These are phyloP conservation scores for Suillus alpinus DNA, from an alignment of 768 basidiomycete species.

Conservation along the genomic window DNA sequence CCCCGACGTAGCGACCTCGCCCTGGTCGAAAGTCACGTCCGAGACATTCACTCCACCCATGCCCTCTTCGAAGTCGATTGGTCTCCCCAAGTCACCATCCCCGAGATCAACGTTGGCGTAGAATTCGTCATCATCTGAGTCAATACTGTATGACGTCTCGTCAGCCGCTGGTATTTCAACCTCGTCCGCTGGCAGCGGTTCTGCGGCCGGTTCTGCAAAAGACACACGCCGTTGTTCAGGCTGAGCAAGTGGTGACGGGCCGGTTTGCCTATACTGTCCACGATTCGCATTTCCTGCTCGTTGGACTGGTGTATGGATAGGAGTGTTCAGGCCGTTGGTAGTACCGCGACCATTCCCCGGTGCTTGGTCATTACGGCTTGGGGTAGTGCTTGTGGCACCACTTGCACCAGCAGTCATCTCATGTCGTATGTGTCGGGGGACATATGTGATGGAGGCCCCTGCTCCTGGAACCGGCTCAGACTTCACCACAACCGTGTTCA, in stretches of 20 bases:
- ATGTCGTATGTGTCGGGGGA: slow-evolving; percentile 41
- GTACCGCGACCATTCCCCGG: neutral
- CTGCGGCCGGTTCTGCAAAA: slow-evolving; percentile 6
- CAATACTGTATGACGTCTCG: slow-evolving; percentile 44
- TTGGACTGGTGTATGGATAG: slow-evolving; percentile 31
- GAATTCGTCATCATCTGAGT: slow-evolving; percentile 68
- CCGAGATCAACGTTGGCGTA: slow-evolving; percentile 55
- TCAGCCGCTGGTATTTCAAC: slow-evolving; percentile 11
- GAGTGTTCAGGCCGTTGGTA: slow-evolving; percentile 28
- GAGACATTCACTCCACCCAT: slow-evolving; percentile 13
- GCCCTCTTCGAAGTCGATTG: slow-evolving; percentile 41
- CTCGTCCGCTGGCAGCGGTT: neutral
- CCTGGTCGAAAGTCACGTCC: slow-evolving; percentile 2
- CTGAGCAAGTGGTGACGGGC: slow-evolving; percentile 11
- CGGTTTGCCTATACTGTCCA: neutral
- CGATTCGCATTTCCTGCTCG: slow-evolving; percentile 7
- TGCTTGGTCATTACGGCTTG: neutral
- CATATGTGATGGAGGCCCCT: slow-evolving; percentile 27
- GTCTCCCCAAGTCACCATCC: slow-evolving; percentile 38
- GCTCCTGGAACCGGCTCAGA: slow-evolving; percentile 13
- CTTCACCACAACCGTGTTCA: slow-evolving; percentile 12
- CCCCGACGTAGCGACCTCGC: neutral
- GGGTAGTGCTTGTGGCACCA: slow-evolving; percentile 7
- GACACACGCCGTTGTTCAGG: slow-evolving; percentile 14
- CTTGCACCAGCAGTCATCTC: slow-evolving; percentile 12